Percentiles rank a stretch among this genome's conserved stretches.
Conservation (phyloP, 257 asterid genomes). For the Penstemon eatonii region DNA sequence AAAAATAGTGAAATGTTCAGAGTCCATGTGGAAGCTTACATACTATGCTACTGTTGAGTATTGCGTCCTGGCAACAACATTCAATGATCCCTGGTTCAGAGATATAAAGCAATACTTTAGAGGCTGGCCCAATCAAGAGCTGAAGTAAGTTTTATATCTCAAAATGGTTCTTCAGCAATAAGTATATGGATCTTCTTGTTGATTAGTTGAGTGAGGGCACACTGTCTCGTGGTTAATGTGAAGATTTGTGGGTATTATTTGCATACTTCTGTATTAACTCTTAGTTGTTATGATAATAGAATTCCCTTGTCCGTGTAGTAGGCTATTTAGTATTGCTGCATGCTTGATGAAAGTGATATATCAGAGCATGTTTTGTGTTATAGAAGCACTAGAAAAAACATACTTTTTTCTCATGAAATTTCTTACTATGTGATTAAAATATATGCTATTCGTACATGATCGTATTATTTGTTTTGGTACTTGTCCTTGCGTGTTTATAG, state of each 20-base stretch:
- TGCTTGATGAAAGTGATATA: neutral
- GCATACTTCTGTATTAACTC: neutral
- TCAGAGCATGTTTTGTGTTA: neutral
- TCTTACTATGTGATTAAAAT: neutral
- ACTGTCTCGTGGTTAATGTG: slow-evolving; percentile 7
- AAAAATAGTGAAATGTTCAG: slow-evolving; percentile 78
- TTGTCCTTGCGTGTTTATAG: neutral
- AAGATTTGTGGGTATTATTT: neutral
- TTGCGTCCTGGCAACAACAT: slow-evolving; percentile 50
- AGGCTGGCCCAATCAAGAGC: slow-evolving; percentile 93
- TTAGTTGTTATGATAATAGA: neutral
- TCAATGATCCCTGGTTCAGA: slow-evolving; percentile 72
- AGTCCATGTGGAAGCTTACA: slow-evolving; percentile 94
- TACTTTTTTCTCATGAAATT: neutral
- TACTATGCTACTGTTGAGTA: slow-evolving; percentile 73
- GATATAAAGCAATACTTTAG: slow-evolving; percentile 56
- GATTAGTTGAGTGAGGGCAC: slow-evolving; percentile 13
- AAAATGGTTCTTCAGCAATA: slow-evolving; percentile 11
- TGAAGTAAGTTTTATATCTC: slow-evolving; percentile 41
- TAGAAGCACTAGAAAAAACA: neutral
- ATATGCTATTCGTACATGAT: neutral
- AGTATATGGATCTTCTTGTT: slow-evolving; percentile 10
- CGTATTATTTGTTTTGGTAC: neutral
- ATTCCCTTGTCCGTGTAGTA: neutral
- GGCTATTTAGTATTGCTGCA: neutral